Percentiles rank a stretch among this genome's conserved stretches.
Evolutionary conservation across 148 eudicot genomes (phyloP).

Genomic region (Fagopyrum homotropicum): DNA sequence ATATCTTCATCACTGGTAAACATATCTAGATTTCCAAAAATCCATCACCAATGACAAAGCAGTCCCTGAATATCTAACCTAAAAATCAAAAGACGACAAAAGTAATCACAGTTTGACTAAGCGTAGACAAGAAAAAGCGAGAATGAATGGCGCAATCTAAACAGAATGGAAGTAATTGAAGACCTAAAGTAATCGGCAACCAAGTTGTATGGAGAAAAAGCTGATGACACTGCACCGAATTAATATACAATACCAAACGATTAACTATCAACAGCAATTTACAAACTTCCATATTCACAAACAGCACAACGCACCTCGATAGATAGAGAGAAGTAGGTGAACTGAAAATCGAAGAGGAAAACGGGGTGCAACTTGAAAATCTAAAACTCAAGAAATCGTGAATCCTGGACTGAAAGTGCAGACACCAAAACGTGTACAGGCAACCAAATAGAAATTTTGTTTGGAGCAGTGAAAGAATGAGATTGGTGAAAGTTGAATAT

Average conservation of each 20-base stretch:
- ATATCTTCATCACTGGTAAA: background rate
- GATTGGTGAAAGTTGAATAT: background rate
- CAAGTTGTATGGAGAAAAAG: background rate
- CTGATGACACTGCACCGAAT: background rate
- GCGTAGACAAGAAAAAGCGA: background rate
- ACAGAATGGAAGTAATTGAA: background rate
- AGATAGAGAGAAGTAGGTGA: background rate
- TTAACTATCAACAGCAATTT: background rate
- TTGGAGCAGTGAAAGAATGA: background rate
- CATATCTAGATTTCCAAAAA: background rate
- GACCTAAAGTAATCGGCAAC: background rate
- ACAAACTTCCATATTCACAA: no score
- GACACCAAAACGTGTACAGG: background rate
- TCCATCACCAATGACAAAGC: background rate
- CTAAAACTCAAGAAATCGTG: background rate
- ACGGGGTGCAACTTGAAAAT: background rate
- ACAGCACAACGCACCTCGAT: background rate
- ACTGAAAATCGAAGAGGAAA: background rate
- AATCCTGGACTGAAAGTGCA: background rate
- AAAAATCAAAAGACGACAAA: background rate
- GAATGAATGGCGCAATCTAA: background rate
- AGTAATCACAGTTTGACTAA: background rate
- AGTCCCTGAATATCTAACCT: background rate
- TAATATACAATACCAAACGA: background rate
- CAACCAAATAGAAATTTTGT: background rate